These are phyloP conservation scores for Cutaneotrichosporon sp. DNA, from an alignment of 1,284 basidiomycete genomes.

Conservation along the genomic window DNA sequence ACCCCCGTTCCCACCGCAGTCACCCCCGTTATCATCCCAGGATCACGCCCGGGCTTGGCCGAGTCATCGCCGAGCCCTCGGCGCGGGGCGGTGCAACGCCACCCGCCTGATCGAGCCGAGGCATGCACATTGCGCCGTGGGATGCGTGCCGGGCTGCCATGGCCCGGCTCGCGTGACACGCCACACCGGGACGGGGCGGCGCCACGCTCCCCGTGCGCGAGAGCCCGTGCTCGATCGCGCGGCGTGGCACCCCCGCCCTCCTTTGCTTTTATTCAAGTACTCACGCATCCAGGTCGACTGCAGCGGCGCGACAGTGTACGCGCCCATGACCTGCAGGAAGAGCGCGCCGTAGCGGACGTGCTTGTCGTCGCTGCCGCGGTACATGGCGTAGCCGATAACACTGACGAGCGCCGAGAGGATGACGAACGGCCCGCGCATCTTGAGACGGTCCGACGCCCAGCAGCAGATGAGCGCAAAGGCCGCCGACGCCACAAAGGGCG, in stretches of 20 bases:
- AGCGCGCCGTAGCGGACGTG: constrained; percentile 43
- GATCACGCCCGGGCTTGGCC: no score
- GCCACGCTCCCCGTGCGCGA: neutral
- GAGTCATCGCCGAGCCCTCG: neutral
- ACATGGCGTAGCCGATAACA: constrained; percentile 45
- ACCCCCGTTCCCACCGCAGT: neutral
- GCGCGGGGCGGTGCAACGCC: neutral
- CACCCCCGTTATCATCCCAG: neutral
- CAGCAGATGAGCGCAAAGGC: constrained; percentile 57
- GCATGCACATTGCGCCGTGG: neutral
- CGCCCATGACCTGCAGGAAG: constrained; percentile 49
- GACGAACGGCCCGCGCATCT: constrained; percentile 57
- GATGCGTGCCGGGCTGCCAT: no score
- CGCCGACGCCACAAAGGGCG: constrained; percentile 60
- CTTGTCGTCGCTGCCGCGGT: constrained; percentile 31
- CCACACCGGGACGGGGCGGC: neutral
- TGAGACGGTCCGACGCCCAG: constrained; percentile 60
- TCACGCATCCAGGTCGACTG: constrained; percentile 40
- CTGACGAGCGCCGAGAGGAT: constrained; percentile 32
- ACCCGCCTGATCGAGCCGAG: no score
- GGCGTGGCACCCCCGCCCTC: no score
- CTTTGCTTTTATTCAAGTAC: constrained; percentile 2
- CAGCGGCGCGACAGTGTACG: constrained; percentile 40
- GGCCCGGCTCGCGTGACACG: neutral
- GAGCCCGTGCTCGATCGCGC: neutral